These are phyloP conservation scores for Aspergillus brunneoviolaceus DNA, from an alignment of 2,329 filamentous ascomycete genomes.

Conservation along the genomic window DNA sequence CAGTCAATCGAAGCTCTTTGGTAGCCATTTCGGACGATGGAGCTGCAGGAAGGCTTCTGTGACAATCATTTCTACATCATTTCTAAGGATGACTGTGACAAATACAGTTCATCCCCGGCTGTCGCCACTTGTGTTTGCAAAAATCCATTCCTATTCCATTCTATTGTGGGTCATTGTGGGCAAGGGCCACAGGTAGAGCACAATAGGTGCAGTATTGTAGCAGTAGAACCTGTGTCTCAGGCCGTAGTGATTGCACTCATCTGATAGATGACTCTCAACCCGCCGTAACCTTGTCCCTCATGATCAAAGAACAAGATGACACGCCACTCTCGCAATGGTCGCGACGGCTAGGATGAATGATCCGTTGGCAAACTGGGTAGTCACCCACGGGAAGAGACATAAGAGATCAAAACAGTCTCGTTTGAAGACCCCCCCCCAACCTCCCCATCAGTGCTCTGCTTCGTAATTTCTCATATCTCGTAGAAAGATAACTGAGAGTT, in stretches of 20 bases:
- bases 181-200: background rate
- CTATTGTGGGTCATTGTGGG: background rate
- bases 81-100: background rate
- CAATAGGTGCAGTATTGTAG: background rate
- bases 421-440: background rate
- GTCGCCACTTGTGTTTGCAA: background rate
- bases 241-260: background rate
- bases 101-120: background rate
- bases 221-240: no score
- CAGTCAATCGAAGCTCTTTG: constrained; percentile 23
- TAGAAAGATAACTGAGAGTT: no score
- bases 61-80: background rate
- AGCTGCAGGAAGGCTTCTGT: background rate
- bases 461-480: no score
- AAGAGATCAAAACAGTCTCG: background rate
- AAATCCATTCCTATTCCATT: background rate
- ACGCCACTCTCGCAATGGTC: background rate
- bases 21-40: constrained; percentile 6
- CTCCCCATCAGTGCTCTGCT: no score
- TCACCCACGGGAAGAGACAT: constrained; percentile 16
- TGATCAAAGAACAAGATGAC: background rate
- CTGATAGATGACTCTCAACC: background rate
- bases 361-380: constrained; percentile 16
- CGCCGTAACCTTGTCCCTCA: background rate
- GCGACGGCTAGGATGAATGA: background rate